These are phyloP conservation scores for Obba rivulosa DNA, from an alignment of 768 basidiomycete genomes.

Conservation along the genomic window DNA sequence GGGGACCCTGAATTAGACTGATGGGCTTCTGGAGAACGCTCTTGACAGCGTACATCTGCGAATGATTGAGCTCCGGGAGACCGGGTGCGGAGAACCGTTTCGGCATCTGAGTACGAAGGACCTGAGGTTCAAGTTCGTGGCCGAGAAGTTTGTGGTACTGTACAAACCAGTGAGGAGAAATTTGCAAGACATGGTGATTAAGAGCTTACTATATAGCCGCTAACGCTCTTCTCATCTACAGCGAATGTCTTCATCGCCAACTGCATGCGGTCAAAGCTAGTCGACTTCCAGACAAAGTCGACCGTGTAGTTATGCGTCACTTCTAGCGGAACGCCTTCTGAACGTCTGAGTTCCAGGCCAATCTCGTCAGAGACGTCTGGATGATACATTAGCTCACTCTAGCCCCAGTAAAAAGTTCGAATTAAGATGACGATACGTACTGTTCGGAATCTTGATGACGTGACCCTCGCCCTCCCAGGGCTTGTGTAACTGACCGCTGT, in stretches of 20 bases:
- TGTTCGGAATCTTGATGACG: conserved; percentile 99
- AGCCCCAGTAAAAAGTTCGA: background rate
- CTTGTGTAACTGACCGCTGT: conserved; percentile 84
- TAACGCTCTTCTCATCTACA: conserved; percentile 98
- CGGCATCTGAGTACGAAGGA: conserved; percentile 87
- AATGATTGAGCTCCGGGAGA: conserved; percentile 97
- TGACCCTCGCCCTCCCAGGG: conserved; percentile 97
- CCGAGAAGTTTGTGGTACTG: conserved; percentile 98
- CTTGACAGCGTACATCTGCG: conserved; percentile 99
- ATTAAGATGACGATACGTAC: conserved; percentile 41
- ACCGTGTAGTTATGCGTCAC: conserved; percentile 92
- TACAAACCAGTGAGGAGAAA: background rate
- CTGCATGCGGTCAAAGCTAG: conserved; percentile 99
- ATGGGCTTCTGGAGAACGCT: conserved; percentile 97
- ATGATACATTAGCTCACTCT: background rate
- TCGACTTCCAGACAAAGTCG: conserved; percentile 99
- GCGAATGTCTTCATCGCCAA: conserved; percentile 99
- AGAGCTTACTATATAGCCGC: conserved; percentile 70
- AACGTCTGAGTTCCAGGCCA: conserved; percentile 82
- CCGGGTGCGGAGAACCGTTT: conserved; percentile 97
- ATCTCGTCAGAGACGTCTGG: conserved; percentile 98
- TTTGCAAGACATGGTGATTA: conserved; percentile 1
- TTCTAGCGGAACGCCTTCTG: conserved; percentile 91
- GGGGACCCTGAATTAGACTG: conserved; percentile 96
- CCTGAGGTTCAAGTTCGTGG: conserved; percentile 95